Evolutionary conservation across 2,329 filamentous ascomycete genomes (phyloP).

Genomic region (Chaetomiaceae sp.): DNA sequence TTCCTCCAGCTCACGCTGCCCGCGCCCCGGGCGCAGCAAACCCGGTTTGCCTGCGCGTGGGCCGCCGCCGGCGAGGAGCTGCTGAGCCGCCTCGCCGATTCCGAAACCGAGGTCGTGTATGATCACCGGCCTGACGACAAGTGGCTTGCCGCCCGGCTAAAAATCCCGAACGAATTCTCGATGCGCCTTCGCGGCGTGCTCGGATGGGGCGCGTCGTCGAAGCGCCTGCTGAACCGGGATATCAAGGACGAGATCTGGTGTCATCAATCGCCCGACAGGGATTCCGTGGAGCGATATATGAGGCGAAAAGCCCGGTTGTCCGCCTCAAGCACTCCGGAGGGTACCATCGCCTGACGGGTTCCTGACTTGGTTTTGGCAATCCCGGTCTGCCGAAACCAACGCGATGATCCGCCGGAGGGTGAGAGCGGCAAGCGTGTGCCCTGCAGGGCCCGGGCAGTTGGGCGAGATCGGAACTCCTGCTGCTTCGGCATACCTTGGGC

Average conservation of each 20-base stretch:
- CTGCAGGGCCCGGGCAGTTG: not conserved
- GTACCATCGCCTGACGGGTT: slow-evolving; percentile 12
- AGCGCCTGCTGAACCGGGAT: slow-evolving; percentile 32
- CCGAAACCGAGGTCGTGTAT: slow-evolving; percentile 41
- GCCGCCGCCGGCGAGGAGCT: slow-evolving; percentile 50
- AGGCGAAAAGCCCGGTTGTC: slow-evolving; percentile 4
- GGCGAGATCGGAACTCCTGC: slow-evolving; percentile 12
- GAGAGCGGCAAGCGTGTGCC: slow-evolving; percentile 8
- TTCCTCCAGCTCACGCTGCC: slow-evolving; percentile 54
- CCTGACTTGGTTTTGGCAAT: slow-evolving; percentile 9
- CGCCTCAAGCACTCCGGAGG: not conserved
- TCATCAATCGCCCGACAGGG: slow-evolving; percentile 30
- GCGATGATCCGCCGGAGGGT: not conserved
- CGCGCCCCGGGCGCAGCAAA: slow-evolving; percentile 41
- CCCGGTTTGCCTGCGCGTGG: slow-evolving; percentile 43
- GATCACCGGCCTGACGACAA: slow-evolving; percentile 54
- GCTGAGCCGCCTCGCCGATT: slow-evolving; percentile 33
- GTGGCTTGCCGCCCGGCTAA: slow-evolving; percentile 54
- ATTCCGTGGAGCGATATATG: slow-evolving; percentile 25
- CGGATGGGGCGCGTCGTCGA: slow-evolving; percentile 35
- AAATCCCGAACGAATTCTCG: slow-evolving; percentile 54
- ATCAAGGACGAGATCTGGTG: slow-evolving; percentile 32
- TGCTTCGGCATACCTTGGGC: slow-evolving; percentile 5
- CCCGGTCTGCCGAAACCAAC: slow-evolving; percentile 18
- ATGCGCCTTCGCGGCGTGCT: slow-evolving; percentile 44